Evolutionary conservation across 345 rosid species (phyloP).

Genomic region (Durio zibethinus): DNA sequence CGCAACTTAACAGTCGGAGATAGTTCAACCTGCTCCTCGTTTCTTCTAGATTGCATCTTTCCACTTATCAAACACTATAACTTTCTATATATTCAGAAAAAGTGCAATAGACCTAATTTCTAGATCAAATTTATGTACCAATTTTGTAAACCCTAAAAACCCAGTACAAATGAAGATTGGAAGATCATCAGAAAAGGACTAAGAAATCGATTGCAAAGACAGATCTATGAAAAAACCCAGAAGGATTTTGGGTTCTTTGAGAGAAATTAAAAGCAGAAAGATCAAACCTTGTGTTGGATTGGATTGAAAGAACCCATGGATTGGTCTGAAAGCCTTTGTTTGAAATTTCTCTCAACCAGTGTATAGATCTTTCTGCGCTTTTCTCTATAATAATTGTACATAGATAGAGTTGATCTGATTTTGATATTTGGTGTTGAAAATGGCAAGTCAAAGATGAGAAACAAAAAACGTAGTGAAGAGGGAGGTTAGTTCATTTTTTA

Average conservation of each 20-base stretch:
- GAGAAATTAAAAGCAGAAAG: neutral
- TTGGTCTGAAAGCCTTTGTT: neutral
- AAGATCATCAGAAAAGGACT: neutral
- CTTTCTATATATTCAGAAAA: neutral
- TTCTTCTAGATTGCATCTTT: constrained; percentile 51
- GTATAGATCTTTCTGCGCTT: too few species aligned
- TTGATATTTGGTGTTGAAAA: neutral
- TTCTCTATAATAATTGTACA: neutral
- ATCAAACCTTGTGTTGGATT: constrained; percentile 24
- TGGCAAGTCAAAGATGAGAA: neutral
- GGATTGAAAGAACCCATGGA: constrained; percentile 16
- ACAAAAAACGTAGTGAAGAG: neutral
- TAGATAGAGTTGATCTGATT: neutral
- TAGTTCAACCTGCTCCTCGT: constrained; percentile 23
- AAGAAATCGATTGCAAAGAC: constrained; percentile 4
- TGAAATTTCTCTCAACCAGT: neutral
- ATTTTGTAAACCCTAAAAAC: constrained; percentile 6
- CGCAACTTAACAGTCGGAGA: constrained; percentile 32
- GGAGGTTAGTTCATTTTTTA: neutral
- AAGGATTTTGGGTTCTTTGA: constrained; percentile 5
- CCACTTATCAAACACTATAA: constrained; percentile 3
- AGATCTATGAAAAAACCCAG: constrained; percentile 20
- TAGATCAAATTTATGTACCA: constrained; percentile 4
- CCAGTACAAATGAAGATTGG: neutral
- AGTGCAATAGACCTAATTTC: neutral